phyloP scores from a whole-genome alignment of 1,284 basidiomycete genomes.

The Rhizoctonia solani region DNA sequence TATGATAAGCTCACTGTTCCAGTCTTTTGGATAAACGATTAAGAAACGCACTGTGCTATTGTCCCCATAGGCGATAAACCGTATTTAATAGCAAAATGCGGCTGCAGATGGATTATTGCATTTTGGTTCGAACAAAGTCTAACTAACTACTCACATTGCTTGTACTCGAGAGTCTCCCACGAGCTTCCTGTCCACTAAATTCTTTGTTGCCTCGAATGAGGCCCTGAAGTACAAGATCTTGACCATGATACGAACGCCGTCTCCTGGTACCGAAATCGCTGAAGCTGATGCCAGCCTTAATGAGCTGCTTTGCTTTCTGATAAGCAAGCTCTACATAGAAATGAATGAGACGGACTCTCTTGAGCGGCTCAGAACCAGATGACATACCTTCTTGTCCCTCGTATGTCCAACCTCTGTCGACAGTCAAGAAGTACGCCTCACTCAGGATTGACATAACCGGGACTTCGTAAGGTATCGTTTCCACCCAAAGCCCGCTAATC shows the following conservation, averaged over 20 bases:
- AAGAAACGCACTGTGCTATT: constrained; percentile 76
- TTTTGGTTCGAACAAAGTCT: background rate
- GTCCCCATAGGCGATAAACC: constrained; percentile 74
- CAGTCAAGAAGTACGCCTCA: constrained; percentile 72
- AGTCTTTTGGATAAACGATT: constrained; percentile 5
- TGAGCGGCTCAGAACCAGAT: background rate
- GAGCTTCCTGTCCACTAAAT: constrained; percentile 46
- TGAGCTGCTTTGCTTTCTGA: constrained; percentile 67
- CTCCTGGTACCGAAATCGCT: constrained; percentile 95
- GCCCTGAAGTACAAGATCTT: constrained; percentile 76
- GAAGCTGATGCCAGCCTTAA: constrained; percentile 74
- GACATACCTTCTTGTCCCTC: constrained; percentile 72
- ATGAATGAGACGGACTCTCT: constrained; percentile 19
- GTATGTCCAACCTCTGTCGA: constrained; percentile 82
- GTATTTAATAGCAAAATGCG: constrained; percentile 79
- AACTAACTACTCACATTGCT: constrained; percentile 66
- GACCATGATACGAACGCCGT: constrained; percentile 77
- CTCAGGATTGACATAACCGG: constrained; percentile 89
- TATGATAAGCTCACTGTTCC: no score
- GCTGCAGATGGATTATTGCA: constrained; percentile 51
- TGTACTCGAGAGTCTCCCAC: constrained; percentile 76
- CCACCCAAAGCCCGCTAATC: constrained; percentile 79
- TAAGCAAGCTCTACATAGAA: constrained; percentile 59
- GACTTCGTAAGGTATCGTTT: constrained; percentile 95
- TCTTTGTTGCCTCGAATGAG: constrained; percentile 68